phyloP scores from a whole-genome alignment of 371 early-diverging fungal genomes.

The Mortierella sp. region DNA sequence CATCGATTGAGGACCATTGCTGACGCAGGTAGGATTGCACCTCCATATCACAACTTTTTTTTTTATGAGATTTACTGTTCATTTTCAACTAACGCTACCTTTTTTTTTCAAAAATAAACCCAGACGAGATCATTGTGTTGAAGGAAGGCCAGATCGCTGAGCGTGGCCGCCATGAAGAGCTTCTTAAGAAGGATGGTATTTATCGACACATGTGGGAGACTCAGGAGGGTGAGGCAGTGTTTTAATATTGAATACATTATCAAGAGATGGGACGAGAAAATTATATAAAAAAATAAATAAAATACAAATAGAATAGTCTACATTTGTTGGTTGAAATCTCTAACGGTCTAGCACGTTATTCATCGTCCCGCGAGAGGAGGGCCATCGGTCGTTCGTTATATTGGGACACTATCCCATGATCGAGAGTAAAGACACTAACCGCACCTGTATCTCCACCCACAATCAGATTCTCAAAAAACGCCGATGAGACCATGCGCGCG shows the following conservation, averaged over 20 bases:
- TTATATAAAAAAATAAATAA: background rate
- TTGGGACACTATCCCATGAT: constrained; percentile 27
- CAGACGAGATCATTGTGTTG: constrained; percentile 83
- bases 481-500: constrained; percentile 27
- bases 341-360: background rate
- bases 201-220: constrained; percentile 91
- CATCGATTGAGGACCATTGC: constrained; percentile 84
- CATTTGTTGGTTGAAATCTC: background rate
- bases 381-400: constrained; percentile 32
- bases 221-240: constrained; percentile 67
- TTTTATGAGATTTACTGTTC: background rate
- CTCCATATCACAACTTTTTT: background rate
- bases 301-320: background rate
- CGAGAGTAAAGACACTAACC: constrained; percentile 31
- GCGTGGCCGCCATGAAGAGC: constrained; percentile 78
- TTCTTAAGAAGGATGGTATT: constrained; percentile 72
- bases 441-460: constrained; percentile 41
- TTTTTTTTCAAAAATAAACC: background rate
- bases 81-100: background rate
- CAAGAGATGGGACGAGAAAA: background rate
- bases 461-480: constrained; percentile 25
- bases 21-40: constrained; percentile 72
- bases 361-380: constrained; percentile 11
- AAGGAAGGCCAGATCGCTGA: constrained; percentile 73
- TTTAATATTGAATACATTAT: constrained; percentile 15